phyloP scores from a whole-genome alignment of 495 filamentous ascomycete species.

The Penicillium canescens region DNA sequence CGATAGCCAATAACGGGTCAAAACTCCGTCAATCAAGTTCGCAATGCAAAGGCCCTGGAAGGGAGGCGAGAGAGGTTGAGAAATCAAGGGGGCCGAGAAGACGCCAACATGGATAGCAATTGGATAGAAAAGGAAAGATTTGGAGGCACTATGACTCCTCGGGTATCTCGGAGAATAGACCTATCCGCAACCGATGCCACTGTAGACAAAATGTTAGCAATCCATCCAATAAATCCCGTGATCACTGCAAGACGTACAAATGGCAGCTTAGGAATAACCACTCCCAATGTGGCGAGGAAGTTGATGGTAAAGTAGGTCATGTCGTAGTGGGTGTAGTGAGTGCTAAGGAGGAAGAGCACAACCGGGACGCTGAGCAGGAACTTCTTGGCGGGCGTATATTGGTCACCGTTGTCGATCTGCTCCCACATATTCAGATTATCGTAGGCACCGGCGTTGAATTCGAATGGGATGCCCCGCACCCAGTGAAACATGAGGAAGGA shows the following conservation, averaged over 20 bases:
- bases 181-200: slow-evolving; percentile 54
- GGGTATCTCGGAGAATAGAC: slow-evolving; percentile 43
- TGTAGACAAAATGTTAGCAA: slow-evolving; percentile 28
- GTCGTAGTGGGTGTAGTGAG: slow-evolving; percentile 98
- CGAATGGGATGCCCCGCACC: slow-evolving; percentile 96
- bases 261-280: slow-evolving; percentile 94
- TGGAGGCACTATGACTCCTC: slow-evolving; percentile 40
- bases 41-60: slow-evolving; percentile 27
- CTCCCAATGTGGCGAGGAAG: slow-evolving; percentile 83
- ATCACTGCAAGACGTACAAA: slow-evolving; percentile 61
- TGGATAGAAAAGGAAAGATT: slow-evolving; percentile 15
- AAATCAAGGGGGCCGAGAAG: slow-evolving; percentile 13
- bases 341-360: slow-evolving; percentile 90
- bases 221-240: background rate
- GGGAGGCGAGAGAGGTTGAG: slow-evolving; percentile 3
- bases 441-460: slow-evolving; percentile 98
- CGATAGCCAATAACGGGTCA: slow-evolving; percentile 22
- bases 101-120: slow-evolving; percentile 25
- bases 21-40: slow-evolving; percentile 20
- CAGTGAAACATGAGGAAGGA: slow-evolving; percentile 99
- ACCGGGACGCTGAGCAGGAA: slow-evolving; percentile 94
- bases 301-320: slow-evolving; percentile 96
- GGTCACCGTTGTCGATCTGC: slow-evolving; percentile 98
- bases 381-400: slow-evolving; percentile 98
- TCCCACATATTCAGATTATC: slow-evolving; percentile 99